A percentile compares a stretch with the other conserved stretches of the same genome.
phyloP scores from a whole-genome alignment of 2,329 filamentous ascomycete species.

The Claviceps monticola region DNA sequence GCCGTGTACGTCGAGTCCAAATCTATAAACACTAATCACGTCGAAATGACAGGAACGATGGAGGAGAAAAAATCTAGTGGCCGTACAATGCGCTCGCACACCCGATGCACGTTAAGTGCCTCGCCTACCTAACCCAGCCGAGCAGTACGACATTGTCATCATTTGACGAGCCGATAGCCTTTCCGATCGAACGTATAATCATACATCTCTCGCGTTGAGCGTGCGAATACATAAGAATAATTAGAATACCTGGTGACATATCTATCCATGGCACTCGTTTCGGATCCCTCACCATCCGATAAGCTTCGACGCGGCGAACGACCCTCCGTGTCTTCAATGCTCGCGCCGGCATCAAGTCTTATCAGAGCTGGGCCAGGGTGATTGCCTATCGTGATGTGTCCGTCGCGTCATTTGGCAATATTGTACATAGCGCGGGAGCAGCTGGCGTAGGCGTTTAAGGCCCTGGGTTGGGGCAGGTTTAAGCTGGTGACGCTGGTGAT shows the following conservation, averaged over 20 bases:
- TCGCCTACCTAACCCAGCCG: slow-evolving; percentile 41
- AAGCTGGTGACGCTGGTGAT: slow-evolving; percentile 41
- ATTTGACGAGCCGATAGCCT: slow-evolving; percentile 57
- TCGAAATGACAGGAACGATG: too few relatives aligned
- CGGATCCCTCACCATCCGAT: slow-evolving; percentile 74
- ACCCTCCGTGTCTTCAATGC: slow-evolving; percentile 67
- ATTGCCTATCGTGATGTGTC: slow-evolving; percentile 88
- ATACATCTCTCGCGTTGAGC: not conserved
- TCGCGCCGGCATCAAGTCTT: slow-evolving; percentile 71
- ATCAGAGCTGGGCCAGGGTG: slow-evolving; percentile 65
- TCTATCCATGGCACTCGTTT: slow-evolving; percentile 50
- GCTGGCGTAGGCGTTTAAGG: slow-evolving; percentile 68
- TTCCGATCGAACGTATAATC: slow-evolving; percentile 46
- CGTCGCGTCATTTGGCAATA: slow-evolving; percentile 75
- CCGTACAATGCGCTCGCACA: slow-evolving; percentile 61
- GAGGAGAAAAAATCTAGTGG: slow-evolving; percentile 14
- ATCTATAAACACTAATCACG: slow-evolving; percentile 8
- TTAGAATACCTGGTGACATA: too few relatives aligned
- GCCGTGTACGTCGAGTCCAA: too few relatives aligned
- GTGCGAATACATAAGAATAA: too few relatives aligned
- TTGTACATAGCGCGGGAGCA: slow-evolving; percentile 55
- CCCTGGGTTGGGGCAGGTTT: slow-evolving; percentile 41
- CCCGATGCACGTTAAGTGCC: slow-evolving; percentile 52
- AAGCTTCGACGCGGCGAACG: slow-evolving; percentile 69
- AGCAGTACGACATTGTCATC: slow-evolving; percentile 56